Evolutionary conservation across 768 basidiomycete genomes (phyloP).

Genomic region (Sporobolomyces roseus): DNA sequence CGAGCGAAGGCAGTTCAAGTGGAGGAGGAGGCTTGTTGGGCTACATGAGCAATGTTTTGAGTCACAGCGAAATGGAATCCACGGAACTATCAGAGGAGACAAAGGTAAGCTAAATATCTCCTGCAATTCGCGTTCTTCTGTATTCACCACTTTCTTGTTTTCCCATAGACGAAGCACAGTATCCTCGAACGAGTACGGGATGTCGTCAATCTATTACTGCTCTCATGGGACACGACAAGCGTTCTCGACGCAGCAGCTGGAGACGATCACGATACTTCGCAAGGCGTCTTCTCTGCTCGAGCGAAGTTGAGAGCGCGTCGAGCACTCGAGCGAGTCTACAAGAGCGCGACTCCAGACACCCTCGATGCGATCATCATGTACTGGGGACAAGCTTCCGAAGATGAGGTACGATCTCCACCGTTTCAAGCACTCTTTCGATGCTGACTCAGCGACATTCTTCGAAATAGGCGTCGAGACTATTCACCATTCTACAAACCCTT

Average conservation of each 20-base stretch:
- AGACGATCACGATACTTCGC: slow-evolving; percentile 33
- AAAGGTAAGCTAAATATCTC: slow-evolving; percentile 16
- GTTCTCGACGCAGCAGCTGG: slow-evolving; percentile 19
- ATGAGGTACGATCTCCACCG: not conserved
- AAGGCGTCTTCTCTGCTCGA: slow-evolving; percentile 27
- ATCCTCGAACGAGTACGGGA: slow-evolving; percentile 29
- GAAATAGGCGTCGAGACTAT: slow-evolving; percentile 55
- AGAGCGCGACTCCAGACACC: slow-evolving; percentile 71
- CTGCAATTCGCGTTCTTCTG: no score
- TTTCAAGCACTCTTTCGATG: not conserved
- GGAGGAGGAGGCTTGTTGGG: slow-evolving; percentile 60
- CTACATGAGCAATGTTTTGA: slow-evolving; percentile 86
- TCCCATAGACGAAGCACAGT: slow-evolving; percentile 23
- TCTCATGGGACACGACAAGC: slow-evolving; percentile 38
- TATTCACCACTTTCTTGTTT: no score
- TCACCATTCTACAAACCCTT: slow-evolving; percentile 77
- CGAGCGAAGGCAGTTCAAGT: slow-evolving; percentile 27
- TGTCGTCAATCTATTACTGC: slow-evolving; percentile 18
- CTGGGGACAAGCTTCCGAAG: slow-evolving; percentile 54
- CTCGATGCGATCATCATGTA: slow-evolving; percentile 77
- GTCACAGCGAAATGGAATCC: slow-evolving; percentile 57
- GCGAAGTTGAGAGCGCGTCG: slow-evolving; percentile 61
- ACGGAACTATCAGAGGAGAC: slow-evolving; percentile 23
- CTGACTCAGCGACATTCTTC: no score
- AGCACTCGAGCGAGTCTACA: slow-evolving; percentile 80